phyloP scores from a whole-genome alignment of 176 grass and related monocot species.

The Phoenix roebelenii region DNA sequence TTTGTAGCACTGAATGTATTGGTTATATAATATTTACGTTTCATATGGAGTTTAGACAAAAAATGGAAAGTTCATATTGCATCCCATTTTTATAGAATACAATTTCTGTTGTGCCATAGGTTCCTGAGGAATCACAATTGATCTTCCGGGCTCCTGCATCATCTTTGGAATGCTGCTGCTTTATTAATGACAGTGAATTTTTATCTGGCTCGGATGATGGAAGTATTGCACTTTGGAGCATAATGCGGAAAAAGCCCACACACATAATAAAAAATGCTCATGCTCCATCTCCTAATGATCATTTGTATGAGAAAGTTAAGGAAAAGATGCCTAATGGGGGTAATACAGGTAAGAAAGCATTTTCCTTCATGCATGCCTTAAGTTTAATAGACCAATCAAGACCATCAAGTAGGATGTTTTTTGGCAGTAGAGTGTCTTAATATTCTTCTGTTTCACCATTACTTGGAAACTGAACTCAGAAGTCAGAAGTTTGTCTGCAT shows the following conservation, averaged over 20 bases:
- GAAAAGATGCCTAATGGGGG: slow-evolving; percentile 32
- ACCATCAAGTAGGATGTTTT: too few relatives aligned
- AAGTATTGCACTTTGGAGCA: slow-evolving; percentile 69
- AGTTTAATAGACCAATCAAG: too few relatives aligned
- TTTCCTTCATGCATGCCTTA: background rate
- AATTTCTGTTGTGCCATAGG: slow-evolving; percentile 31
- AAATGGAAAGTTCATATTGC: too few relatives aligned
- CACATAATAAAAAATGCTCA: slow-evolving; percentile 79
- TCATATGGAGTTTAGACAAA: too few relatives aligned
- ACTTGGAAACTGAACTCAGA: too few relatives aligned
- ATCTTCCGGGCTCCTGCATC: slow-evolving; percentile 67
- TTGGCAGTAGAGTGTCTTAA: too few relatives aligned
- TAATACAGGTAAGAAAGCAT: slow-evolving; percentile 4
- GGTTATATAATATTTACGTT: too few relatives aligned
- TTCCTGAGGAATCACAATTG: slow-evolving; percentile 80
- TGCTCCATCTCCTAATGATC: slow-evolving; percentile 15
- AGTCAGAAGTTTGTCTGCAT: too few relatives aligned
- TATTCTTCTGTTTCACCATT: too few relatives aligned
- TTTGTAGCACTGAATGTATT: too few relatives aligned
- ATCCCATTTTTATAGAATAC: too few relatives aligned
- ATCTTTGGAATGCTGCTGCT: slow-evolving; percentile 77
- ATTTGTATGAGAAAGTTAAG: slow-evolving; percentile 14
- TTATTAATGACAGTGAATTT: slow-evolving; percentile 78
- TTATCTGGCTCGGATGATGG: slow-evolving; percentile 83
- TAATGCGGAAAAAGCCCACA: slow-evolving; percentile 74